Conservation (phyloP, 208 protist genomes). For the Leishmania martiniquensis region DNA sequence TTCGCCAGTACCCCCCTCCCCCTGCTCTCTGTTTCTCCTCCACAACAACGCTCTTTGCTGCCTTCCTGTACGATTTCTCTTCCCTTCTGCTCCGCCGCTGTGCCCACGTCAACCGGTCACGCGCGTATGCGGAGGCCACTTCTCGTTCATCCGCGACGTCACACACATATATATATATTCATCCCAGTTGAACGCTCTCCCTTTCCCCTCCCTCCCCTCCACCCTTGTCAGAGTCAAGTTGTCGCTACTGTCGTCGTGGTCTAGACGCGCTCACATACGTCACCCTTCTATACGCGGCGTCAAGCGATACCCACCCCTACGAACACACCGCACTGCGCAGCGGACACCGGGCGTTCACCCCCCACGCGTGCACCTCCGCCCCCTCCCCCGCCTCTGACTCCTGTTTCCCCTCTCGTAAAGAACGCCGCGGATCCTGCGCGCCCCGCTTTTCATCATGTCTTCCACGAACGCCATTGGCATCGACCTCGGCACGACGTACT, state of each 20-base stretch:
- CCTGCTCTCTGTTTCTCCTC: background rate
- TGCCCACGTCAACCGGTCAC: background rate
- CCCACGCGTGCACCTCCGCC: background rate
- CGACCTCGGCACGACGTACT: constrained; percentile 97
- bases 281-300: background rate
- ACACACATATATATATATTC: background rate
- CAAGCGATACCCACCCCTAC: background rate
- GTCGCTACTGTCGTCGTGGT: background rate
- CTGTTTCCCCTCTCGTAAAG: background rate
- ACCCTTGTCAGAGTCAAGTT: too few relatives aligned
- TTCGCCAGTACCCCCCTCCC: background rate
- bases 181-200: background rate
- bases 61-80: background rate
- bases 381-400: background rate
- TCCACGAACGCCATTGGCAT: constrained; percentile 87
- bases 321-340: too few relatives aligned
- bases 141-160: background rate
- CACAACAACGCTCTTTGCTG: background rate
- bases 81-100: background rate
- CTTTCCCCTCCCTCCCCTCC: background rate
- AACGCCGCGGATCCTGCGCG: background rate
- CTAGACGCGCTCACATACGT: background rate
- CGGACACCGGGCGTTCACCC: background rate
- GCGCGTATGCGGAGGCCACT: background rate
- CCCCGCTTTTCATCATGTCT: constrained; percentile 16